Conservation (phyloP, 768 basidiomycete species). For the Termitomyces sp. region DNA sequence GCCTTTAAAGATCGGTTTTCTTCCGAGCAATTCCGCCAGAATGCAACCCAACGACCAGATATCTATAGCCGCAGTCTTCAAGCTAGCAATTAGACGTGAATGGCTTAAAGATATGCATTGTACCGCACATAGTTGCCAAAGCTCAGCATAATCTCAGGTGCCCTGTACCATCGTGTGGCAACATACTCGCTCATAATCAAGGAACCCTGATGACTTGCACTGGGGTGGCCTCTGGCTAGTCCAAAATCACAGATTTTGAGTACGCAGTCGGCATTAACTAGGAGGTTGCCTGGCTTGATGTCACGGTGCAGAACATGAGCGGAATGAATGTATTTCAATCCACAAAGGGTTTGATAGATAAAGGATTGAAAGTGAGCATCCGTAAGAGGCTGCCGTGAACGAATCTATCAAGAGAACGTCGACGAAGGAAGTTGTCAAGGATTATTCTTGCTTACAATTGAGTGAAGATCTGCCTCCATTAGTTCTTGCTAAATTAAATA, state of each 20-base stretch:
- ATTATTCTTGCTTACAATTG: slow-evolving; percentile 60
- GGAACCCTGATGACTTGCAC: slow-evolving; percentile 80
- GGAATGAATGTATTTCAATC: slow-evolving; percentile 96
- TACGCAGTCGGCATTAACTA: slow-evolving; percentile 98
- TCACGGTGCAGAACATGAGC: slow-evolving; percentile 97
- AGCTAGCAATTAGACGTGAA: slow-evolving; percentile 10
- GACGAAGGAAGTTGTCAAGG: neutral
- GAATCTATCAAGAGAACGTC: slow-evolving; percentile 44
- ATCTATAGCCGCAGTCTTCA: slow-evolving; percentile 82
- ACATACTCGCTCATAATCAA: slow-evolving; percentile 95
- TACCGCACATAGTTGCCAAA: slow-evolving; percentile 87
- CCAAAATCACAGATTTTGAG: slow-evolving; percentile 99
- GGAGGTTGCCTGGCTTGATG: slow-evolving; percentile 89
- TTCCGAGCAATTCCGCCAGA: slow-evolving; percentile 85
- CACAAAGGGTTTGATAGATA: slow-evolving; percentile 97
- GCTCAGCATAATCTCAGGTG: slow-evolving; percentile 98
- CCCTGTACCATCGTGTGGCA: slow-evolving; percentile 98
- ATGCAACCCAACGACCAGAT: slow-evolving; percentile 99
- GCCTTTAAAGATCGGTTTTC: slow-evolving; percentile 95
- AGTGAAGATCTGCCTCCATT: slow-evolving; percentile 99
- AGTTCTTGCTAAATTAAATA: slow-evolving; percentile 74
- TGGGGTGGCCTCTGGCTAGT: slow-evolving; percentile 90
- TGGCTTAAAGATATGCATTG: neutral
- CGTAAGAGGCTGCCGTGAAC: slow-evolving; percentile 81
- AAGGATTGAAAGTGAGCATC: slow-evolving; percentile 94